A percentile compares a stretch with the other conserved stretches of the same genome.
phyloP scores from a whole-genome alignment of 768 basidiomycete genomes.

The Obba rivulosa region DNA sequence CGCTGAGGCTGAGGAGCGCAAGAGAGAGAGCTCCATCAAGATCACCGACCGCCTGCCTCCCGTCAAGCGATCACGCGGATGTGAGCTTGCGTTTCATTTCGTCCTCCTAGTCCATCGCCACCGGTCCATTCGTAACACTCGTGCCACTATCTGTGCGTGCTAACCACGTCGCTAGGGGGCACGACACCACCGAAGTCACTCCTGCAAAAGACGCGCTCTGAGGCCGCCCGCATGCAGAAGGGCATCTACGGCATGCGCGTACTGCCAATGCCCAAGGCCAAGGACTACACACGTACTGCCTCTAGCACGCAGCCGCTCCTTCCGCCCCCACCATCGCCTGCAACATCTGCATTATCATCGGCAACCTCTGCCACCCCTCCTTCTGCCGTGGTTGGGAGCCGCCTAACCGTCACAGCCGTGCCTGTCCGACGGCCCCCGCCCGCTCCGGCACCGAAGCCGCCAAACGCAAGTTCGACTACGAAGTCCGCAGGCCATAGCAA shows the following conservation, averaged over 20 bases:
- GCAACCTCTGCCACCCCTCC: constrained; percentile 14
- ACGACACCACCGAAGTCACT: constrained; percentile 55
- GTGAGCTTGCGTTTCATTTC: constrained; percentile 32
- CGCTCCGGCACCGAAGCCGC: constrained; percentile 9
- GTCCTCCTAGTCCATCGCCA: not conserved
- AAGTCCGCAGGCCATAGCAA: constrained; percentile 4
- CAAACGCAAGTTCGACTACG: not conserved
- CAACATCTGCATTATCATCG: constrained; percentile 13
- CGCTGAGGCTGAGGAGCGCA: constrained; percentile 66
- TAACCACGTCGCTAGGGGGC: constrained; percentile 17
- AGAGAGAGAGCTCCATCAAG: constrained; percentile 74
- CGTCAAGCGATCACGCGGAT: constrained; percentile 54
- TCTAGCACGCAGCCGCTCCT: constrained; percentile 9
- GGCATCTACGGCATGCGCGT: constrained; percentile 50
- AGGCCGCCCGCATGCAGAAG: constrained; percentile 64
- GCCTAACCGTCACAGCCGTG: constrained; percentile 50
- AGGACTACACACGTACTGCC: constrained; percentile 25
- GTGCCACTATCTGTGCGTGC: not conserved
- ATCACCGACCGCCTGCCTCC: constrained; percentile 66
- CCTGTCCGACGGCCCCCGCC: constrained; percentile 30
- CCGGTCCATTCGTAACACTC: not conserved
- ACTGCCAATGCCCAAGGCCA: constrained; percentile 37
- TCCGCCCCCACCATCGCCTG: no score
- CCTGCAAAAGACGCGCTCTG: constrained; percentile 71
- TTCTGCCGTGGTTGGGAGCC: constrained; percentile 21